phyloP scores from a whole-genome alignment of 2,329 filamentous ascomycete genomes.

The Microcyclospora tardicrescens region DNA sequence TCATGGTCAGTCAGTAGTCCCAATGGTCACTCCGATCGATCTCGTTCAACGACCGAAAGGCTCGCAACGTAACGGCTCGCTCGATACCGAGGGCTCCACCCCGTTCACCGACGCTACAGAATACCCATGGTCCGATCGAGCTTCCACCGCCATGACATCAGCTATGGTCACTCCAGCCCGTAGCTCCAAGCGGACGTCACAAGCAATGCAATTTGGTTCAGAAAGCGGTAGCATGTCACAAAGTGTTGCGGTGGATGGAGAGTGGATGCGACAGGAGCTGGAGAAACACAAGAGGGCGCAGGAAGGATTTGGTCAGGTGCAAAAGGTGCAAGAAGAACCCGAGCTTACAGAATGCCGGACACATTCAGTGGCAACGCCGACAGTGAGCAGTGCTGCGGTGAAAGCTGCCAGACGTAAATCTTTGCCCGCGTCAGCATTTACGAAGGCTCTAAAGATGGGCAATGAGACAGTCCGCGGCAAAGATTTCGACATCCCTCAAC shows the following conservation, averaged over 20 bases:
- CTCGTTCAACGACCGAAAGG: neutral
- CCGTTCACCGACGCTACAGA: conserved; percentile 31
- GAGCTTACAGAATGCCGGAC: conserved; percentile 4
- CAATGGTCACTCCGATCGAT: neutral
- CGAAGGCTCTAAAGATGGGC: too few relatives aligned
- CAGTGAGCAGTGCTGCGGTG: too few relatives aligned
- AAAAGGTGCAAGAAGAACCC: conserved; percentile 4
- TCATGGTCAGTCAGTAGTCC: neutral
- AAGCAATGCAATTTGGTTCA: conserved; percentile 14
- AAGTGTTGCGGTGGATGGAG: conserved; percentile 25
- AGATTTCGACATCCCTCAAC: too few relatives aligned
- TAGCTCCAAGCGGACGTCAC: conserved; percentile 27
- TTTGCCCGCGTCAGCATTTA: too few relatives aligned
- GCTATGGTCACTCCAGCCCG: conserved; percentile 27
- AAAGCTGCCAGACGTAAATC: too few relatives aligned
- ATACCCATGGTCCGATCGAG: conserved; percentile 20
- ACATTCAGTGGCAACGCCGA: conserved; percentile 8
- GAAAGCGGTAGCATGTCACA: conserved; percentile 20
- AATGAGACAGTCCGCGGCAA: too few relatives aligned
- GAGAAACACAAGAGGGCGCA: conserved; percentile 25
- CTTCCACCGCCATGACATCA: conserved; percentile 31
- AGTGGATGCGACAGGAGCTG: conserved; percentile 33
- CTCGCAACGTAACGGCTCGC: too few relatives aligned
- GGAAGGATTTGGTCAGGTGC: conserved; percentile 9
- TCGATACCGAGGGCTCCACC: conserved; percentile 24